These are phyloP conservation scores for Leptographium wingfieldii DNA, from an alignment of 2,329 filamentous ascomycete genomes.

Conservation along the genomic window DNA sequence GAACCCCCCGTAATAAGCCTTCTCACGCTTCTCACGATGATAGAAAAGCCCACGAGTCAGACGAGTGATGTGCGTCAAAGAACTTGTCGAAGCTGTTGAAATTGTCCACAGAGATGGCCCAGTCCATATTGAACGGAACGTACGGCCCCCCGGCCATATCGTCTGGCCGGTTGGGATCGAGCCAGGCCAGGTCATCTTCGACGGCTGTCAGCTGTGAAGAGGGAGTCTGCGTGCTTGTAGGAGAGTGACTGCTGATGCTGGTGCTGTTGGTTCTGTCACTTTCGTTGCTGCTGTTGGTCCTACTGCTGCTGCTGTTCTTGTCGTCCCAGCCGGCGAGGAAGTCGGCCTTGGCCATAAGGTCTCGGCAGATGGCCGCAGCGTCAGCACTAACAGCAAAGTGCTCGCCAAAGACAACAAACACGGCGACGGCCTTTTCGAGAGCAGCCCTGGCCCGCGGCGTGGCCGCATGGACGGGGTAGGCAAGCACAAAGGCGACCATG, in stretches of 20 bases:
- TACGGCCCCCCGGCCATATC: constrained; percentile 4
- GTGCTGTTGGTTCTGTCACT: not conserved
- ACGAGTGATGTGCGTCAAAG: not conserved
- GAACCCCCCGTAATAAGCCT: too few relatives aligned
- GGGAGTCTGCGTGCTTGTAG: not conserved
- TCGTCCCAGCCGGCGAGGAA: constrained; percentile 4
- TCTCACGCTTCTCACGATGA: too few relatives aligned
- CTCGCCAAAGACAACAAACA: constrained; percentile 20
- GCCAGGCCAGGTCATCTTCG: constrained; percentile 12
- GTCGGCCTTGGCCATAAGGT: constrained; percentile 14
- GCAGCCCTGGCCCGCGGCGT: constrained; percentile 14
- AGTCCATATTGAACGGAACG: constrained; percentile 15
- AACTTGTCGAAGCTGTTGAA: constrained; percentile 14
- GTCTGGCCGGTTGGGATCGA: constrained; percentile 9
- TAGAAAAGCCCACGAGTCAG: not conserved
- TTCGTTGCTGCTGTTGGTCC: not conserved
- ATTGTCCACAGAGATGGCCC: constrained; percentile 17
- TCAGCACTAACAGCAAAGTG: constrained; percentile 28
- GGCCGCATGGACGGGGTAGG: constrained; percentile 16
- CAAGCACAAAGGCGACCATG: constrained; percentile 21
- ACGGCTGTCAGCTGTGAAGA: not conserved
- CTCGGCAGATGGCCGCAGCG: constrained; percentile 24
- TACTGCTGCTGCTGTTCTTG: not conserved
- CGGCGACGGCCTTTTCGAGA: constrained; percentile 25
- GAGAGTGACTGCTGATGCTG: not conserved